These are phyloP conservation scores for Calonectria fujianensis DNA, from an alignment of 2,329 filamentous ascomycete genomes.

Conservation along the genomic window DNA sequence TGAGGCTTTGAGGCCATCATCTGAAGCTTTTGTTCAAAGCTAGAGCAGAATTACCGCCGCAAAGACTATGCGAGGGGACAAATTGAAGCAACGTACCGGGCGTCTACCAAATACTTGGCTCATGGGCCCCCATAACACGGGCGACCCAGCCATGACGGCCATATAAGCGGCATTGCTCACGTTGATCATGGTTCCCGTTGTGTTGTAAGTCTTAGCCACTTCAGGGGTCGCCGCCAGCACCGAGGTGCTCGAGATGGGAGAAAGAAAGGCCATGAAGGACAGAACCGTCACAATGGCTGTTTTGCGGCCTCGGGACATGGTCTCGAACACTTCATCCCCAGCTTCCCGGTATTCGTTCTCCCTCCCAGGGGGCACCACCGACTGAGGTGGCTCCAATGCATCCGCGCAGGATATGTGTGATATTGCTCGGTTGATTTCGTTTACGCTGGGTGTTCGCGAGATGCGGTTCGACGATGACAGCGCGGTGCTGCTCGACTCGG, in stretches of 20 bases:
- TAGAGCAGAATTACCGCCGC: not conserved
- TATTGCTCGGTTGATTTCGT: slow-evolving; percentile 49
- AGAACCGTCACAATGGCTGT: slow-evolving; percentile 80
- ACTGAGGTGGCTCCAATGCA: slow-evolving; percentile 49
- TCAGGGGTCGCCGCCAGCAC: slow-evolving; percentile 85
- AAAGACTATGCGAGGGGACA: not conserved
- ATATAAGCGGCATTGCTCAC: slow-evolving; percentile 85
- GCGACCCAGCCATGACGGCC: slow-evolving; percentile 82
- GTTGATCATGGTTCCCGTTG: slow-evolving; percentile 82
- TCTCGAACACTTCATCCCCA: slow-evolving; percentile 77
- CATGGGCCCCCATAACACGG: slow-evolving; percentile 83
- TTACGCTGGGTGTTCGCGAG: slow-evolving; percentile 1
- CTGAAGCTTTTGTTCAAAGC: too few species aligned
- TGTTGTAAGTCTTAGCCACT: slow-evolving; percentile 78
- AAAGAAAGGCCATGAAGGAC: slow-evolving; percentile 84
- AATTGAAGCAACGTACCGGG: slow-evolving; percentile 65
- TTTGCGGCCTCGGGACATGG: slow-evolving; percentile 78
- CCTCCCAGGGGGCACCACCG: slow-evolving; percentile 29
- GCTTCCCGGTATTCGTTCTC: slow-evolving; percentile 52
- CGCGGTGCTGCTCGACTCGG: slow-evolving; percentile 29
- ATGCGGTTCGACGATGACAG: slow-evolving; percentile 25
- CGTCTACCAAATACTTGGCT: slow-evolving; percentile 79
- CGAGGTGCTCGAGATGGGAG: slow-evolving; percentile 84
- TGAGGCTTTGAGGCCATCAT: too few species aligned
- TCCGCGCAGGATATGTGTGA: slow-evolving; percentile 58